Percentiles rank a stretch among this genome's conserved stretches.
Evolutionary conservation across 768 basidiomycete genomes (phyloP).

Genomic region (Termitomyces sp.): DNA sequence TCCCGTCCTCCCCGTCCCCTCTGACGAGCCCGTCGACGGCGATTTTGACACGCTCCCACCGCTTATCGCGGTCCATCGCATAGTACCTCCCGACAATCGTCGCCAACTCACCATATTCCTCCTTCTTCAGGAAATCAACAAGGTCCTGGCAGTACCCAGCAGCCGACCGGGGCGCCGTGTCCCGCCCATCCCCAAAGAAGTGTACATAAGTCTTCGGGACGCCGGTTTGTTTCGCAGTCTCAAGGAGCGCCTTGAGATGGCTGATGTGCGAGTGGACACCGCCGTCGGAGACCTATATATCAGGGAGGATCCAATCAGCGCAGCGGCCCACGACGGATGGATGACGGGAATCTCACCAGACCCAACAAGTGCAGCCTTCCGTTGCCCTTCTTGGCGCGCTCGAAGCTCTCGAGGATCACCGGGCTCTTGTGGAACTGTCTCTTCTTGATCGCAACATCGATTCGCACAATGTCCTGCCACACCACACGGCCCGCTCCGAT

Average conservation of each 20-base stretch:
- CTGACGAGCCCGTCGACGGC: constrained; percentile 81
- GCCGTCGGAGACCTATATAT: constrained; percentile 85
- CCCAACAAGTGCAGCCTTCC: constrained; percentile 88
- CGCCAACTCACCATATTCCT: constrained; percentile 74
- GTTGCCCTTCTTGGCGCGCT: constrained; percentile 75
- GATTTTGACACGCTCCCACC: constrained; percentile 91
- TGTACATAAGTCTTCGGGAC: constrained; percentile 88
- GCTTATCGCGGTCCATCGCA: constrained; percentile 95
- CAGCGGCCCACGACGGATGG: too few species aligned
- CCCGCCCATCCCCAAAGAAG: constrained; percentile 93
- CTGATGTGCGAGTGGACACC: constrained; percentile 96
- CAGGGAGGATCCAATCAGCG: too few species aligned
- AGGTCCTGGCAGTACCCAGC: constrained; percentile 74
- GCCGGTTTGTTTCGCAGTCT: constrained; percentile 80
- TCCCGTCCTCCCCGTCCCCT: constrained; percentile 53
- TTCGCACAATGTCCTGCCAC: constrained; percentile 97
- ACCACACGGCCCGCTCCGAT: constrained; percentile 93
- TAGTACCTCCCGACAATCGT: constrained; percentile 91
- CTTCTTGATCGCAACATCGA: constrained; percentile 90
- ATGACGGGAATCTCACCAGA: too few species aligned
- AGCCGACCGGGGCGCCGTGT: constrained; percentile 86
- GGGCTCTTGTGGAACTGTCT: constrained; percentile 77
- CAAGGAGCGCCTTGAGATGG: constrained; percentile 86
- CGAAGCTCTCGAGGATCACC: constrained; percentile 64
- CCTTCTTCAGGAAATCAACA: constrained; percentile 70